Conservation (phyloP, 441 rosid species). For the Euphorbia schlechtendalii region DNA sequence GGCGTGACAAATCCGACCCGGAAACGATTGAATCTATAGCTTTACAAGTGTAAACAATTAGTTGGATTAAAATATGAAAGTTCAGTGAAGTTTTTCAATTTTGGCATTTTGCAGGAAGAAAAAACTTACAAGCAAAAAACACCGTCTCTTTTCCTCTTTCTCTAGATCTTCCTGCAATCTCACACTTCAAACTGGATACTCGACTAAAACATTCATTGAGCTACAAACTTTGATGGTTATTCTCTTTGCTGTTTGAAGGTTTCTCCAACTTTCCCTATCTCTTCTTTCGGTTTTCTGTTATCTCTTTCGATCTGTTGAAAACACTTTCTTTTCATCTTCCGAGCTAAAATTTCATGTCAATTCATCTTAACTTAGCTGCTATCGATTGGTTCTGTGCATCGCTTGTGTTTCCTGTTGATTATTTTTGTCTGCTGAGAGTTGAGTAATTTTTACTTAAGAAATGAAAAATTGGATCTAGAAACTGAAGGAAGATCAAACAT, state of each 20-base stretch:
- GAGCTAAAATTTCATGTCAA: too few species aligned
- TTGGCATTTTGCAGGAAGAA: conserved; percentile 27
- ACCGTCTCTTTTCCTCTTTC: conserved; percentile 3
- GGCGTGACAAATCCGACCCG: too few species aligned
- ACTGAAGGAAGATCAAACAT: conserved; percentile 4
- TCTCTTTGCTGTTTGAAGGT: conserved; percentile 22
- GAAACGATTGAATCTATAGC: too few species aligned
- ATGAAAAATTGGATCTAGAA: neutral
- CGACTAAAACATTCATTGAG: neutral
- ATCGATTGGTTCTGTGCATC: neutral
- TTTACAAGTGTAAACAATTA: too few species aligned
- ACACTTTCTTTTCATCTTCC: too few species aligned
- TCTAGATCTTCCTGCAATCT: conserved; percentile 12
- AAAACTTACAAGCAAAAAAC: conserved; percentile 37
- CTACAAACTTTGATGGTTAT: conserved; percentile 19
- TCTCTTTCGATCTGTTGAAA: too few species aligned
- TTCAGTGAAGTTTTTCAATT: neutral
- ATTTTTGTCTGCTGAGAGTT: neutral
- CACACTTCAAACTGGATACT: neutral
- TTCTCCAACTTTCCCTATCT: neutral
- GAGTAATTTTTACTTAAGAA: neutral
- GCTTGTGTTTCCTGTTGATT: neutral
- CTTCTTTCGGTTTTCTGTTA: neutral
- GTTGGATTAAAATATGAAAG: too few species aligned
- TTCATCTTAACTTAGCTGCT: too few species aligned